These are phyloP conservation scores for Chlamydomonas eustigma DNA, from an alignment of 139 green algal species.

Conservation along the genomic window DNA sequence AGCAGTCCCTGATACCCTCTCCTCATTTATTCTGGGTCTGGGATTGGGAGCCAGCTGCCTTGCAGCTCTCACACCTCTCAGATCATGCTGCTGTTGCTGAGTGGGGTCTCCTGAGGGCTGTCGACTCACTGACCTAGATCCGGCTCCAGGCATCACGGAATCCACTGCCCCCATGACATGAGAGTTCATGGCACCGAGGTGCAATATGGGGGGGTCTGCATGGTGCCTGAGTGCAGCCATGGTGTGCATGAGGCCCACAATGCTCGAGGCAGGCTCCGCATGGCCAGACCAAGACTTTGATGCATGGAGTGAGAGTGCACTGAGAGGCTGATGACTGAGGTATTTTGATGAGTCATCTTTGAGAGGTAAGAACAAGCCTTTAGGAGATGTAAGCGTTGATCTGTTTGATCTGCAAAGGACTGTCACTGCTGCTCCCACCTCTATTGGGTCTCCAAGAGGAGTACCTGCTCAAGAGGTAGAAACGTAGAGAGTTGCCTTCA, in stretches of 20 bases:
- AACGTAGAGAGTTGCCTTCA: too few relatives aligned
- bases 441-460: constrained; percentile 75
- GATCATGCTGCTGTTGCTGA: constrained; percentile 3
- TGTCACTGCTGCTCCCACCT: constrained; percentile 59
- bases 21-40: not conserved
- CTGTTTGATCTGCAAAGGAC: constrained; percentile 9
- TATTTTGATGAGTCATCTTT: too few relatives aligned
- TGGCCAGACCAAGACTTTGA: constrained; percentile 52
- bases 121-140: too few relatives aligned
- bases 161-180: constrained; percentile 40
- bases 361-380: too few relatives aligned
- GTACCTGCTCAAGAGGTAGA: constrained; percentile 17
- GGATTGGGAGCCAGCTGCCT: constrained; percentile 13
- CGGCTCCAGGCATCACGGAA: too few relatives aligned
- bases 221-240: constrained; percentile 16
- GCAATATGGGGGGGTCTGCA: constrained; percentile 16
- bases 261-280: constrained; percentile 56
- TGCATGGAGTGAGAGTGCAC: constrained; percentile 41
- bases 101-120: too few relatives aligned
- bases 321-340: too few relatives aligned
- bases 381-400: too few relatives aligned
- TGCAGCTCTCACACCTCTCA: not conserved
- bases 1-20: not conserved
- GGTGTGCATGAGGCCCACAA: constrained; percentile 40
- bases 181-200: constrained; percentile 51